Evolutionary conservation across 1,284 basidiomycete genomes (phyloP).

Genomic region (Irpex sp.): DNA sequence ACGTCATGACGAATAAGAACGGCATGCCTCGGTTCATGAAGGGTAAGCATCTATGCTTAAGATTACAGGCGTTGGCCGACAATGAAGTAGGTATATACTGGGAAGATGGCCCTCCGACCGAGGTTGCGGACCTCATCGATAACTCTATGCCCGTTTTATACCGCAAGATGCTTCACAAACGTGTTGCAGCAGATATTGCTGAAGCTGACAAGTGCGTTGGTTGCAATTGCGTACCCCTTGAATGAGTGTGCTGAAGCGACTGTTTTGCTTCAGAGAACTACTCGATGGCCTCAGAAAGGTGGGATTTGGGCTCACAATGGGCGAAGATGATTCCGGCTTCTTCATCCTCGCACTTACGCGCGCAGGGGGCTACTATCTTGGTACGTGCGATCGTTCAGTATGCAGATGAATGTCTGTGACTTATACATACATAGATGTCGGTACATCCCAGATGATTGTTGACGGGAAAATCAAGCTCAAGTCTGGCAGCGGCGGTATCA

Average conservation of each 20-base stretch:
- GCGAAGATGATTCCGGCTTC: constrained; percentile 34
- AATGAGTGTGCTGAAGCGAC: too few species aligned
- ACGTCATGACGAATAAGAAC: constrained; percentile 52
- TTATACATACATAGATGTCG: constrained; percentile 8
- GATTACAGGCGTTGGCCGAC: background rate
- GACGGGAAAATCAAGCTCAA: constrained; percentile 21
- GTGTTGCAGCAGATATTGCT: constrained; percentile 44
- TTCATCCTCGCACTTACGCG: constrained; percentile 30
- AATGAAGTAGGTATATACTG: constrained; percentile 43
- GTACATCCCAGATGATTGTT: constrained; percentile 13
- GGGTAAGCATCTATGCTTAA: constrained; percentile 15
- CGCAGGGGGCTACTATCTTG: constrained; percentile 45
- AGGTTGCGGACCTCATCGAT: constrained; percentile 48
- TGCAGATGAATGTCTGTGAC: too few species aligned
- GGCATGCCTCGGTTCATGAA: constrained; percentile 36
- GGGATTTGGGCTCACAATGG: constrained; percentile 42
- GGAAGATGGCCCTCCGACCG: constrained; percentile 44
- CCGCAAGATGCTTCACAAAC: constrained; percentile 42
- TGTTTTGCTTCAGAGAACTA: constrained; percentile 22
- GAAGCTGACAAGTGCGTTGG: constrained; percentile 43
- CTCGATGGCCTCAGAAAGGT: constrained; percentile 38
- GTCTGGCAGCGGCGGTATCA: constrained; percentile 8
- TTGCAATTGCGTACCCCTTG: background rate
- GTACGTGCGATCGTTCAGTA: constrained; percentile 7
- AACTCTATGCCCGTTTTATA: constrained; percentile 48